Evolutionary conservation across 139 green algal species (phyloP).

Genomic region (Pleodorina starrii): DNA sequence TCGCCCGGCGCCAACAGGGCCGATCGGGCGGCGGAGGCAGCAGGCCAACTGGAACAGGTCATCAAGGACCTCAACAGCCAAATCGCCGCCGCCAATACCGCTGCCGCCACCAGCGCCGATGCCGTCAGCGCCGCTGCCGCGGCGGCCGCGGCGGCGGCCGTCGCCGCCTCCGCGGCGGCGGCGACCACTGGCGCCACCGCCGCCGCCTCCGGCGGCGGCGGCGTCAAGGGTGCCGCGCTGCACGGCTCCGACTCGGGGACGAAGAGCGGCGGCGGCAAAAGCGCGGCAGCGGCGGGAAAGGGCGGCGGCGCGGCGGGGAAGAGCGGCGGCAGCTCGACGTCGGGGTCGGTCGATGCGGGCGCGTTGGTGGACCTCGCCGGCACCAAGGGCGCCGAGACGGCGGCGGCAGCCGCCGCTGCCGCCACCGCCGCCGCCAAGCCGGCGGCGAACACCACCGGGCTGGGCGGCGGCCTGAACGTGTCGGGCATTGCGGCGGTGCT

Average conservation of each 20-base stretch:
- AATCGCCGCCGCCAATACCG: neutral
- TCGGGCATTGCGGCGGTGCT: conserved; percentile 37
- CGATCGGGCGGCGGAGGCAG: neutral
- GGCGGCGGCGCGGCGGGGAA: neutral
- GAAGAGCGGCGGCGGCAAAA: neutral
- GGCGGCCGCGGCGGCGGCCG: conserved; percentile 57
- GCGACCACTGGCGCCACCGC: neutral
- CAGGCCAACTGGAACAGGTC: conserved; percentile 47
- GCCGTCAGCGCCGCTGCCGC: conserved; percentile 34
- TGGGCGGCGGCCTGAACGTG: conserved; percentile 13
- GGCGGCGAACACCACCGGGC: neutral
- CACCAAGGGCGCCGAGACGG: neutral
- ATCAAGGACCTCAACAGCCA: conserved; percentile 52
- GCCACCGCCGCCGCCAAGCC: neutral
- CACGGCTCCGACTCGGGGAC: too few species aligned
- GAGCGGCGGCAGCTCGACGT: too few species aligned
- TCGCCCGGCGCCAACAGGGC: neutral
- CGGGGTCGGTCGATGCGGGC: too few species aligned
- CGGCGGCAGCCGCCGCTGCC: neutral
- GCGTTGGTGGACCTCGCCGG: neutral
- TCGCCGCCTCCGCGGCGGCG: neutral
- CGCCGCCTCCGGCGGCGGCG: too few species aligned
- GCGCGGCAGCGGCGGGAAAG: neutral
- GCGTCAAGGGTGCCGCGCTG: too few species aligned
- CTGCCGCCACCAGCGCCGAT: neutral